These are phyloP conservation scores for Corynespora cassiicola DNA, from an alignment of 2,329 filamentous ascomycete species.

Conservation along the genomic window DNA sequence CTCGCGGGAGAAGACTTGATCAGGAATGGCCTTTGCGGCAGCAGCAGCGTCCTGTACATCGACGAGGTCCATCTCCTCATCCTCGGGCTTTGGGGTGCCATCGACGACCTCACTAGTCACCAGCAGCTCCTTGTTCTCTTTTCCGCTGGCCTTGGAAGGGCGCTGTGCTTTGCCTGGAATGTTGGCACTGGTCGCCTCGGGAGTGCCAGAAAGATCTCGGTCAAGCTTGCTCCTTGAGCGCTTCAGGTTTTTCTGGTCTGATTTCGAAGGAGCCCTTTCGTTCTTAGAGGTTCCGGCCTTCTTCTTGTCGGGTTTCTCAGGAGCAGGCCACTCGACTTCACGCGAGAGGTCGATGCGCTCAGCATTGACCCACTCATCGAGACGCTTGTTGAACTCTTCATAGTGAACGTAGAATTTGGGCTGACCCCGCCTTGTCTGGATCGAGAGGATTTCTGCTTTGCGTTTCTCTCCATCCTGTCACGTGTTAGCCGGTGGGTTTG, in stretches of 20 bases:
- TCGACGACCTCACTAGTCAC: slow-evolving; percentile 56
- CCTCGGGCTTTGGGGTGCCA: slow-evolving; percentile 55
- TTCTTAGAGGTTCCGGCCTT: slow-evolving; percentile 66
- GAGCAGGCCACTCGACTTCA: slow-evolving; percentile 95
- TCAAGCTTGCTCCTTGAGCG: slow-evolving; percentile 54
- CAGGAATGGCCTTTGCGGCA: slow-evolving; percentile 58
- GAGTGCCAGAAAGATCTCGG: slow-evolving; percentile 63
- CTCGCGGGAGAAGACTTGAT: slow-evolving; percentile 73
- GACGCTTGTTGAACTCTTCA: slow-evolving; percentile 94
- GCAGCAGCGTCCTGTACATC: slow-evolving; percentile 60
- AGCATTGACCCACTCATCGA: slow-evolving; percentile 86
- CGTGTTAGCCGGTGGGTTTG: no score
- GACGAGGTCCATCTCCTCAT: slow-evolving; percentile 59
- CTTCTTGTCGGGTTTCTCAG: slow-evolving; percentile 86
- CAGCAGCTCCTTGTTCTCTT: slow-evolving; percentile 63
- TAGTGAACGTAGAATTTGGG: slow-evolving; percentile 96
- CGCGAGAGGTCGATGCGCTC: slow-evolving; percentile 83
- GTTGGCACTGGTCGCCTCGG: slow-evolving; percentile 59
- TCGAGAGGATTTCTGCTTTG: slow-evolving; percentile 95
- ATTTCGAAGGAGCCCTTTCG: slow-evolving; percentile 49
- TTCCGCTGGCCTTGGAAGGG: slow-evolving; percentile 64
- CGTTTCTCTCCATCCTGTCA: slow-evolving; percentile 77
- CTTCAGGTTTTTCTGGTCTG: slow-evolving; percentile 55
- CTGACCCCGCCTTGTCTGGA: slow-evolving; percentile 86
- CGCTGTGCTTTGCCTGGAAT: slow-evolving; percentile 53